phyloP scores from a whole-genome alignment of 2,329 filamentous ascomycete genomes.

The Fusarium sp. region DNA sequence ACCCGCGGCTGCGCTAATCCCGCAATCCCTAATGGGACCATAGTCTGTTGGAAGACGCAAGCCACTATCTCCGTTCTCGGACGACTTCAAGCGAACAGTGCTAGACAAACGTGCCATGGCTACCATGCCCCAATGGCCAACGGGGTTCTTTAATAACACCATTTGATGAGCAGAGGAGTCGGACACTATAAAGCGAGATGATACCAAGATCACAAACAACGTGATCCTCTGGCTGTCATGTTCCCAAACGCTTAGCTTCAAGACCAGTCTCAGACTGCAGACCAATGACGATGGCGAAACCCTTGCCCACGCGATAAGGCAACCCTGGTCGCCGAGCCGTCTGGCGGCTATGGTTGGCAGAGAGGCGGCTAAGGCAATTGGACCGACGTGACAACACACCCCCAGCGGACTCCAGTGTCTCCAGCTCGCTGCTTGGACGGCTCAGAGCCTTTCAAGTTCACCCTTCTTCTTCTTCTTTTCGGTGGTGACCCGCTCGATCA shows the following conservation, averaged over 20 bases:
- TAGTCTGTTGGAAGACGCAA: slow-evolving; percentile 39
- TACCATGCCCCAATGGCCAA: slow-evolving; percentile 38
- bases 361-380: slow-evolving; percentile 45
- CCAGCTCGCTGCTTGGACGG: slow-evolving; percentile 27
- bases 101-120: slow-evolving; percentile 42
- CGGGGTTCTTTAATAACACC: slow-evolving; percentile 5
- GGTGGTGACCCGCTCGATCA: slow-evolving; percentile 28
- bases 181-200: slow-evolving; percentile 22
- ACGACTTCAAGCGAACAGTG: slow-evolving; percentile 30
- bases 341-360: slow-evolving; percentile 54
- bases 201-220: slow-evolving; percentile 31
- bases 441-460: slow-evolving; percentile 20
- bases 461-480: not conserved
- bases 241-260: slow-evolving; percentile 50
- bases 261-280: slow-evolving; percentile 42
- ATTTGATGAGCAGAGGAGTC: slow-evolving; percentile 11
- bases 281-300: slow-evolving; percentile 52
- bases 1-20: slow-evolving; percentile 50
- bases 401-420: slow-evolving; percentile 26
- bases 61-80: slow-evolving; percentile 44
- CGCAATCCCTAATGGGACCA: slow-evolving; percentile 40
- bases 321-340: slow-evolving; percentile 47
- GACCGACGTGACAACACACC: slow-evolving; percentile 10
- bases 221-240: slow-evolving; percentile 48
- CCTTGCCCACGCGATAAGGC: slow-evolving; percentile 48